Percentiles rank a stretch among this genome's conserved stretches.
phyloP scores from a whole-genome alignment of 2,329 filamentous ascomycete species.

The Ceratocystiopsis sp. region DNA sequence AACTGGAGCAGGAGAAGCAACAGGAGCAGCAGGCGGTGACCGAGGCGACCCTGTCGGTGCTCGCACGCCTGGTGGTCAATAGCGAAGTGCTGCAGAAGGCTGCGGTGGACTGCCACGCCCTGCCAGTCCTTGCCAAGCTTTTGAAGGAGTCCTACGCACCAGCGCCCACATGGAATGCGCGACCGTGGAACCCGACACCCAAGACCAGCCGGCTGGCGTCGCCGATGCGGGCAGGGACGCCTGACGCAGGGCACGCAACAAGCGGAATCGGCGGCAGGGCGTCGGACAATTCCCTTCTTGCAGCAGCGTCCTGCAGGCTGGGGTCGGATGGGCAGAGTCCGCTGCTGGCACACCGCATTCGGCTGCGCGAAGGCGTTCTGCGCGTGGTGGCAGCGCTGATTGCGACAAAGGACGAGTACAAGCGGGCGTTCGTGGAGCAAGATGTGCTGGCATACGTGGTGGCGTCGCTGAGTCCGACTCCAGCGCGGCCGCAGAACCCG shows the following conservation, averaged over 20 bases:
- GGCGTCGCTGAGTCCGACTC: slow-evolving; percentile 51
- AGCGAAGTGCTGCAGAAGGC: slow-evolving; percentile 66
- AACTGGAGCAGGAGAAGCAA: slow-evolving; percentile 15
- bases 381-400: slow-evolving; percentile 69
- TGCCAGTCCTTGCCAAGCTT: slow-evolving; percentile 28
- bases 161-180: slow-evolving; percentile 16
- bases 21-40: slow-evolving; percentile 34
- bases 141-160: slow-evolving; percentile 34
- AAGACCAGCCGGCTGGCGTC: not conserved
- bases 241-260: not conserved
- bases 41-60: slow-evolving; percentile 55
- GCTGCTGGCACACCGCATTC: slow-evolving; percentile 50
- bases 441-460: slow-evolving; percentile 71
- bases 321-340: slow-evolving; percentile 45
- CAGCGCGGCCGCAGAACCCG: slow-evolving; percentile 30
- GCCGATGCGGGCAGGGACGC: slow-evolving; percentile 6
- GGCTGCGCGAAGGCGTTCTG: slow-evolving; percentile 57
- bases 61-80: slow-evolving; percentile 65
- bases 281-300: slow-evolving; percentile 8
- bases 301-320: slow-evolving; percentile 23
- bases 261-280: not conserved
- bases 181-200: slow-evolving; percentile 19
- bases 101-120: slow-evolving; percentile 48
- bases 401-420: slow-evolving; percentile 65
- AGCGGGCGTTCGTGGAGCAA: slow-evolving; percentile 66